A percentile compares a stretch with the other conserved stretches of the same genome.
Conservation (phyloP, 2,329 filamentous ascomycete genomes). For the Sarocladiaceae sp. region DNA sequence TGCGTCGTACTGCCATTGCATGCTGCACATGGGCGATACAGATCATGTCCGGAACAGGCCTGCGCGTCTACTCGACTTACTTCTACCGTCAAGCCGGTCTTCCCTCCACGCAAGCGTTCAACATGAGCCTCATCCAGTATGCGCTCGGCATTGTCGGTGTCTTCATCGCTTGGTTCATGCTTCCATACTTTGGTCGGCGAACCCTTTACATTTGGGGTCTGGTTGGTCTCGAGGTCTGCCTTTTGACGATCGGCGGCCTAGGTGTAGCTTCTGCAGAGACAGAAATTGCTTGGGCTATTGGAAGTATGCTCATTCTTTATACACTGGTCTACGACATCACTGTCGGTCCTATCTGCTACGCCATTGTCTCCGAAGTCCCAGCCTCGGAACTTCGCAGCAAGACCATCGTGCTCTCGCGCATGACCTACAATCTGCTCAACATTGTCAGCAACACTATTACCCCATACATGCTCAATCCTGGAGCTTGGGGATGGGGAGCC, state of each 20-base stretch:
- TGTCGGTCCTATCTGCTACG: slow-evolving; percentile 36
- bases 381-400: slow-evolving; percentile 26
- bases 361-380: slow-evolving; percentile 32
- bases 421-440: slow-evolving; percentile 11
- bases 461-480: slow-evolving; percentile 26
- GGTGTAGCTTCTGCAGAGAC: slow-evolving; percentile 23
- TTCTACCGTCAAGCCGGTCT: slow-evolving; percentile 37
- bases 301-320: slow-evolving; percentile 34
- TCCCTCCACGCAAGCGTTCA: slow-evolving; percentile 26
- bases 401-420: slow-evolving; percentile 19
- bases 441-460: slow-evolving; percentile 21
- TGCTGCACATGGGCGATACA: slow-evolving; percentile 29
- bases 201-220: slow-evolving; percentile 31
- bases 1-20: slow-evolving; percentile 35
- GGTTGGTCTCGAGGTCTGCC: slow-evolving; percentile 29
- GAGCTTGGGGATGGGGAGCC: slow-evolving; percentile 24
- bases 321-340: slow-evolving; percentile 34
- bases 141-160: slow-evolving; percentile 31
- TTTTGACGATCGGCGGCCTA: slow-evolving; percentile 36
- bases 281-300: slow-evolving; percentile 25
- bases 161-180: slow-evolving; percentile 33
- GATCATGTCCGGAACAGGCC: slow-evolving; percentile 26
- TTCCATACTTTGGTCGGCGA: slow-evolving; percentile 30
- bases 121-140: slow-evolving; percentile 26
- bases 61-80: slow-evolving; percentile 32